Evolutionary conservation across 768 basidiomycete species (phyloP).

Genomic region (Hypholoma sublateritium): DNA sequence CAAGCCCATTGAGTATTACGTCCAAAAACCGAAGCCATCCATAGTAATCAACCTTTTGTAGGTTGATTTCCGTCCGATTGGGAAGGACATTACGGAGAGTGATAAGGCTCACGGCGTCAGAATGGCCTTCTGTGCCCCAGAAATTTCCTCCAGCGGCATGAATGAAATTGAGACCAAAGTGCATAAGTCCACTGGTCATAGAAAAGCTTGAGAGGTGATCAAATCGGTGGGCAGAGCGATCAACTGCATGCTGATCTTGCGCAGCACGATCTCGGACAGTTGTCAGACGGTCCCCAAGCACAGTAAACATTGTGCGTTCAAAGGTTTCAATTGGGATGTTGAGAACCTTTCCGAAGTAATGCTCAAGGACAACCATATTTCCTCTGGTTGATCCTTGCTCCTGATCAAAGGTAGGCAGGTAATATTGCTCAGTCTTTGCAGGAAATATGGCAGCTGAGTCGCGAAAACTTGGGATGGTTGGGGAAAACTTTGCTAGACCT

Average conservation of each 20-base stretch:
- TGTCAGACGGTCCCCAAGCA: constrained; percentile 17
- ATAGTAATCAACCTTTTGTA: constrained; percentile 17
- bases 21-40: constrained; percentile 17
- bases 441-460: background rate
- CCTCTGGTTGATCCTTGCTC: constrained; percentile 18
- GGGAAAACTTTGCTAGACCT: background rate
- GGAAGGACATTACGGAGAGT: constrained; percentile 4
- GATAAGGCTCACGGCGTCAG: constrained; percentile 10
- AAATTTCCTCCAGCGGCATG: constrained; percentile 2
- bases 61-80: constrained; percentile 9
- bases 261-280: constrained; percentile 18
- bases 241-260: constrained; percentile 20
- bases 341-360: constrained; percentile 17
- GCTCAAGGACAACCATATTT: constrained; percentile 16
- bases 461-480: background rate
- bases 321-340: constrained; percentile 13
- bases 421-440: constrained; percentile 14
- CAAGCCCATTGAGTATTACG: constrained; percentile 3
- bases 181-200: constrained; percentile 20
- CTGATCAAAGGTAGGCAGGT: constrained; percentile 18
- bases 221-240: constrained; percentile 14
- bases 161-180: constrained; percentile 16
- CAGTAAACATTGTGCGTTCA: constrained; percentile 10
- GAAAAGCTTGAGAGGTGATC: constrained; percentile 17
- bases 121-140: constrained; percentile 1